A percentile compares a stretch with the other conserved stretches of the same genome.
Conservation (phyloP, 495 filamentous ascomycete genomes). For the Penicillium bovifimosum region DNA sequence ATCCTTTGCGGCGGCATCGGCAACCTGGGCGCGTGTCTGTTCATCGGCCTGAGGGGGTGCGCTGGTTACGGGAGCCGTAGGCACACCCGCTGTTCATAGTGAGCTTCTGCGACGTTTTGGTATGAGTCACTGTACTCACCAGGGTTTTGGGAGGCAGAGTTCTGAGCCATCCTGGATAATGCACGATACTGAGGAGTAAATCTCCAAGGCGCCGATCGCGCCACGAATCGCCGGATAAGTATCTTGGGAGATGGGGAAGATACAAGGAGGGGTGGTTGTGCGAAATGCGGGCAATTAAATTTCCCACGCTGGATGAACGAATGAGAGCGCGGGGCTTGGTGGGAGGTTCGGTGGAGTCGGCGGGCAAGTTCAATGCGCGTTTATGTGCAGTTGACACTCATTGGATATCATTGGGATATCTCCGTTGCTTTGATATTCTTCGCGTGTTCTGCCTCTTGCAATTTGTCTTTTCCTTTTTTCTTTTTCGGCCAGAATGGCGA, state of each 20-base stretch:
- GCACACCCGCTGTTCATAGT: slow-evolving; percentile 43
- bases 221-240: slow-evolving; percentile 46
- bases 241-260: slow-evolving; percentile 35
- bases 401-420: not conserved
- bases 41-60: slow-evolving; percentile 43
- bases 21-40: slow-evolving; percentile 43
- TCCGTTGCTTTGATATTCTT: not conserved
- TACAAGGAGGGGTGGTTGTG: slow-evolving; percentile 31
- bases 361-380: slow-evolving; percentile 1
- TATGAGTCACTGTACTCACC: slow-evolving; percentile 38
- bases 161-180: slow-evolving; percentile 54
- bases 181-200: slow-evolving; percentile 39
- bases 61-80: slow-evolving; percentile 45
- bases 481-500: slow-evolving; percentile 5
- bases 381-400: not conserved
- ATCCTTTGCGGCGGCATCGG: slow-evolving; percentile 35
- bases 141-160: slow-evolving; percentile 51
- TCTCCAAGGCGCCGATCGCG: slow-evolving; percentile 48
- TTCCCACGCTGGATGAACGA: slow-evolving; percentile 26
- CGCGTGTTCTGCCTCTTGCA: not conserved
- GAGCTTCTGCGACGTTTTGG: not conserved
- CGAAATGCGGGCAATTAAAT: slow-evolving; percentile 34
- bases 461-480: slow-evolving; percentile 3
- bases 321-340: slow-evolving; percentile 27
- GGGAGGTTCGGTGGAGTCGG: slow-evolving; percentile 27